These are phyloP conservation scores for Mycena rosella DNA, from an alignment of 768 basidiomycete genomes.

Conservation along the genomic window DNA sequence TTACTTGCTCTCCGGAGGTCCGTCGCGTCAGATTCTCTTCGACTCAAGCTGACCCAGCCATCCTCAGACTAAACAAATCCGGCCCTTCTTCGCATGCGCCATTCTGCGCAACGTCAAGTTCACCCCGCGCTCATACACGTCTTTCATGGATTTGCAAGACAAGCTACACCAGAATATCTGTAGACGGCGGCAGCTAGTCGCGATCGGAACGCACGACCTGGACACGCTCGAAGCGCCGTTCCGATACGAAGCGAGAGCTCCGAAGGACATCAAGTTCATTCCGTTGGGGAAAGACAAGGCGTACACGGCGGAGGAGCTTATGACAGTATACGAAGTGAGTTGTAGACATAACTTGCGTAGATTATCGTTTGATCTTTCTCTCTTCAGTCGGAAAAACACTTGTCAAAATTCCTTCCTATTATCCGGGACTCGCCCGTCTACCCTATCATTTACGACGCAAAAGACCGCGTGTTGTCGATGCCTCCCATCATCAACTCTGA, in stretches of 20 bases:
- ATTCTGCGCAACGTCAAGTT: constrained; percentile 92
- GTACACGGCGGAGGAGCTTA: constrained; percentile 91
- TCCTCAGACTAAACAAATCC: constrained; percentile 78
- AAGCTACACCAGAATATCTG: constrained; percentile 98
- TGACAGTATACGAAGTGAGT: constrained; percentile 92
- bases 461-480: constrained; percentile 92
- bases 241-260: constrained; percentile 85
- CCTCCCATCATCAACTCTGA: constrained; percentile 99
- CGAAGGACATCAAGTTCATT: constrained; percentile 91
- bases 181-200: constrained; percentile 88
- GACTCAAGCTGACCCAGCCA: constrained; percentile 1
- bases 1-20: constrained; percentile 81
- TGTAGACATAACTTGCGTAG: background rate
- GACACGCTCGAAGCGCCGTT: constrained; percentile 91
- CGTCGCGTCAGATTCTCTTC: constrained; percentile 40
- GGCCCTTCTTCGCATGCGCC: constrained; percentile 93
- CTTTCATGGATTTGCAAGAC: constrained; percentile 99
- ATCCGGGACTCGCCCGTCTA: constrained; percentile 96
- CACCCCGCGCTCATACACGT: constrained; percentile 89
- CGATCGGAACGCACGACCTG: constrained; percentile 98
- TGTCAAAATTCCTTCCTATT: constrained; percentile 90
- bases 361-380: background rate
- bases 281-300: constrained; percentile 85
- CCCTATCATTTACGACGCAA: constrained; percentile 95
- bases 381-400: constrained; percentile 88